Evolutionary conservation across 768 basidiomycete genomes (phyloP), one percentile per base, ranked within the genome.

Genomic region (Russula sp.): DNA sequence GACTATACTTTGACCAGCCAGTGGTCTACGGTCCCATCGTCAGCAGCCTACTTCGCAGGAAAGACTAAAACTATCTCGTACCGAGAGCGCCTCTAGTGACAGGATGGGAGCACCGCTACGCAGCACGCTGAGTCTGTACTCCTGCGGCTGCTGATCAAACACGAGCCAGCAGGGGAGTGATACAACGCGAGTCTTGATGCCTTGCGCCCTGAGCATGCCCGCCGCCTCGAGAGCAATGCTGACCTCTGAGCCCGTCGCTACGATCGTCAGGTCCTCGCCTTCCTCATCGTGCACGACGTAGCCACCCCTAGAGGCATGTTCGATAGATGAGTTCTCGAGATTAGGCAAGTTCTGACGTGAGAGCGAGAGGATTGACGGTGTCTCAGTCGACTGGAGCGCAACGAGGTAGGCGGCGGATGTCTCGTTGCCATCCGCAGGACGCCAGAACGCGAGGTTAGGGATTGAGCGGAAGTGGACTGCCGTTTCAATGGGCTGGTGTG

Each of bases 371-470:
- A 95, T 80, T 31, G 93, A 94, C 34, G 94, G 94, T 2, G 91
- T 95, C 69, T 78, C 75, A 65, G 75, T 82, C 65, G 91, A 86
- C 67, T 82, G 79, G 69, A 98, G 75, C 51, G 94, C 89, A 61
- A 87, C 83, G 64, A 84, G 74, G 80, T 97, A 97, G 18, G 94
- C 83, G 22, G 94, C 94, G 20, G 91, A 94, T n/a, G 92, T 94
- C 80, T 98, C 95, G 74, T 97, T 96, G 39, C 95, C 94, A 73
- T 97, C 94, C 32, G 94, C 92, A 6, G 91, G 91, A 64, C 91
- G 87, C 88, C 89, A 90, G 81, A 97, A 92, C 66, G 90, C 89
- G 56, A 91, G 77, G 79, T 98, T 96, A 69, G 95, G 95, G 50
- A 85, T 84, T 13, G 95, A 89, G 68, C 95, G 90, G 74, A 97